Evolutionary conservation across 192 early-diverging fungal species (phyloP), one percentile per base, ranked within the genome.

Genomic region (Backusella mclennaniae): DNA sequence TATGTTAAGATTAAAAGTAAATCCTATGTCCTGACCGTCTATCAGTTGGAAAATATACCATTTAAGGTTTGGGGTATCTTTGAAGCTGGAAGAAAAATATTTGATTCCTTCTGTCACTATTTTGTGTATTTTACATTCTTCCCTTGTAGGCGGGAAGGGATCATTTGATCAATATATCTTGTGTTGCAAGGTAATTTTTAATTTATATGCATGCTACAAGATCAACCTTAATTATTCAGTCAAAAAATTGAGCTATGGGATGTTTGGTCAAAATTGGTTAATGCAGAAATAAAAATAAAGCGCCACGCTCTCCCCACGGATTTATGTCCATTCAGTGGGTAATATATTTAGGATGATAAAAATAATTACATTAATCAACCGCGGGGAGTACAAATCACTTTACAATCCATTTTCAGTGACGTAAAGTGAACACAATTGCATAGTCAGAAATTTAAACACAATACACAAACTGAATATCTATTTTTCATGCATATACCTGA

Each of bases 281-380:
- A 59, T 26, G 23, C 53, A 59, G 23, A 59, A 59, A 59, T 23
- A 56, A 56, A 56, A 56, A 23, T 53, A 53, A 21, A 53, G 46
- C 46, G 46, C 46, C 46, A 49, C 42, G 8, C 39, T 41, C 39
- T 41, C 4, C 5, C 53, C 53, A 59, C 53, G 23, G 53, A 59
- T 59, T 21, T 26, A 26, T 59, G 53, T 7, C 8, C 23, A 7
- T 59, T 23, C 53, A 59, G 23, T 23, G 53, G n/a, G 53, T 26
- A 59, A 59, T 59, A 23, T 23, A 59, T 68, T 14, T 38, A 68
- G 9, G 35, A 15, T 36, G 67, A 33, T 36, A 33, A 68, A n/a
- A 68, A 68, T 36, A 68, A 68, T 68, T 68, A 31, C 33, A 68
- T 59, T 59, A 59, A 59, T 23, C n/a, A 59, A 59, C 53, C 53